Evolutionary conservation across 202 grass and related monocot species (phyloP), one percentile per base, ranked within the genome.

Genomic region (Thinopyrum obtusiflorum): DNA sequence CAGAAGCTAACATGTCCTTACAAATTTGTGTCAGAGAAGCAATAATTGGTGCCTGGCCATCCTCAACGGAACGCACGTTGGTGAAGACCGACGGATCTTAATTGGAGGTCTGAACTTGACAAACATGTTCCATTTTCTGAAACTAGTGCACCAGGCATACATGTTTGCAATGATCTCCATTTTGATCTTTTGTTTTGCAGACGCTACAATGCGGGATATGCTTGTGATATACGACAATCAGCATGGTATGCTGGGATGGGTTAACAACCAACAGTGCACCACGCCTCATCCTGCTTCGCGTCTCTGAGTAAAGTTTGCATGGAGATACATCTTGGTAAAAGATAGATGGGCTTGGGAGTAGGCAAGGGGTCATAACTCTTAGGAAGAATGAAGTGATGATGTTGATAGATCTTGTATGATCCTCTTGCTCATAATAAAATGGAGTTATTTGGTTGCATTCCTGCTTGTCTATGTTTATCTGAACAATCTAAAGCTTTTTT

Each of bases 291-390:
- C 47, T 18, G 15, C 15, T 83, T 26, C 23, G 6, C 29, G 5
- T 65, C 26, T 83, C 87, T 82, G 72, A 57, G 18, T n/a, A n/a
- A 53, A 20, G 51, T n/a, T 57, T n/a, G 51, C 18, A 57, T 57
- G 6, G 18, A 57, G 18, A 57, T 57, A n/a, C 47, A 51, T 51
- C 15, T 0, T 1, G 47, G 47, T 51, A 51, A 51, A 51, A 51
- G 47, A 51, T 51, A 51, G 0, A 51, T 18, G 44, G 44, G 44
- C 44, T 47, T 47, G 13, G 44, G 44, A 47, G 44, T 47, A 47
- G 49, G 4, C 5, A 20, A 57, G 2, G 1, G 47, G 47, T 51
- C 14, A 57, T 20, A 57, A 0, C 51, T 57, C 47, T 51, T 57
- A n/a, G 18, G 6, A 57, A 57, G 51, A 57, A n/a, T n/a, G 18